Conservation (phyloP, 257 asterid species). For the Lycium ferocissimum region DNA sequence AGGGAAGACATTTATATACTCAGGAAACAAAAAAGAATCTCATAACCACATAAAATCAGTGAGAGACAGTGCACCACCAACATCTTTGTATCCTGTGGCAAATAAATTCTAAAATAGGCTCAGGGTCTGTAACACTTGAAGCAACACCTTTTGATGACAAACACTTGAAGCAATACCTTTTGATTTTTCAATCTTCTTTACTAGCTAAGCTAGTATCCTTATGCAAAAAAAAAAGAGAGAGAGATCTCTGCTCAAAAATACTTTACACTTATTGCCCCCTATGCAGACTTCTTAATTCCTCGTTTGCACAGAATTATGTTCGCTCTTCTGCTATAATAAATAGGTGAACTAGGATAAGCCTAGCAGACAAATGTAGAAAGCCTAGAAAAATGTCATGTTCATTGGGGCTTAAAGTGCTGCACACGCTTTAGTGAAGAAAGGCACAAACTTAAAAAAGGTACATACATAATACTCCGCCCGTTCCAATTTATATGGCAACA, state of each 20-base stretch:
- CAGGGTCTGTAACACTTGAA: not conserved
- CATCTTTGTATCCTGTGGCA: constrained; percentile 23
- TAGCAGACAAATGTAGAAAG: not conserved
- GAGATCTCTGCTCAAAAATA: not conserved
- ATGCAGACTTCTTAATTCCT: not conserved
- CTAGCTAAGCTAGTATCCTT: no score
- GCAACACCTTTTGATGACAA: not conserved
- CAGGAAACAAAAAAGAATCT: not conserved
- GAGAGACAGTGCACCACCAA: constrained; percentile 10
- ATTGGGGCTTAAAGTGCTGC: not conserved
- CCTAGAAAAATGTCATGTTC: not conserved
- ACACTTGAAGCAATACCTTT: not conserved
- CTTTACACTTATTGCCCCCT: not conserved
- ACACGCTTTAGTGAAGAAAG: not conserved
- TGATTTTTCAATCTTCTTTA: no score
- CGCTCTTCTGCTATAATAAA: not conserved
- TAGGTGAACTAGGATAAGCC: not conserved
- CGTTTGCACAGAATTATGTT: not conserved
- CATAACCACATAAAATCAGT: constrained; percentile 6
- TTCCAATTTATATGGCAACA: not conserved
- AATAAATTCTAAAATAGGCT: constrained; percentile 1
- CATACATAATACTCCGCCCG: not conserved
- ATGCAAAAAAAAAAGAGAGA: not conserved
- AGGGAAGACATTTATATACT: not conserved
- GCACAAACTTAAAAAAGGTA: not conserved